phyloP scores from a whole-genome alignment of 177 flowering plant species.

The Vitis hybrid region DNA sequence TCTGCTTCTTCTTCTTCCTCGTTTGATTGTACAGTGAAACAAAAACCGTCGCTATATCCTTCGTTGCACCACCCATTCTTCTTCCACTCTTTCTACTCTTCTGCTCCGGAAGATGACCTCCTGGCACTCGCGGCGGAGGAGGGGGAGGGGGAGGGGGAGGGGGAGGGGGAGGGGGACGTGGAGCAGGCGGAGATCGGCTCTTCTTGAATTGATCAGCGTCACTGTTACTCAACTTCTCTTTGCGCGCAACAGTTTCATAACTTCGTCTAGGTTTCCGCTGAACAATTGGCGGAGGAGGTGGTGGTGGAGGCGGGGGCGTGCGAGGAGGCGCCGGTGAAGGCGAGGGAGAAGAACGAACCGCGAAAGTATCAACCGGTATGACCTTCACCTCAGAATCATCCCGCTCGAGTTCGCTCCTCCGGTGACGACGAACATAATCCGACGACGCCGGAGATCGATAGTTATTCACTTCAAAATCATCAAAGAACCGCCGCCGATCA shows the following conservation, averaged over 20 bases:
- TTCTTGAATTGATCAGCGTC: conserved; percentile 1
- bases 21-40: conserved; percentile 53
- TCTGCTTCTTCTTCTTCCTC: conserved; percentile 52
- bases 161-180: conserved; percentile 34
- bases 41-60: conserved; percentile 59
- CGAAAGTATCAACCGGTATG: conserved; percentile 59
- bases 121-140: conserved; percentile 8
- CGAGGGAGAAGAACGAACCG: conserved; percentile 12
- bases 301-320: conserved; percentile 47
- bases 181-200: conserved; percentile 21
- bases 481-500: conserved; percentile 43
- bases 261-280: conserved; percentile 21
- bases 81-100: conserved; percentile 27
- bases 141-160: conserved; percentile 38
- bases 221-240: conserved; percentile 1
- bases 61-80: conserved; percentile 53
- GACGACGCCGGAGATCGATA: conserved; percentile 24
- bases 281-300: conserved; percentile 26
- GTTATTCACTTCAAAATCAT: conserved; percentile 54
- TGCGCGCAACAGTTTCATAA: conserved; percentile 18
- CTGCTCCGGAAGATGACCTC: conserved; percentile 19
- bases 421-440: conserved; percentile 12
- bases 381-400: conserved; percentile 27
- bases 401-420: conserved; percentile 13
- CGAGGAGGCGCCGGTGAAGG: conserved; percentile 17